Base-by-base conservation (phyloP, 2,329 filamentous ascomycete species). In the Diplocarpon rosae region DNA sequence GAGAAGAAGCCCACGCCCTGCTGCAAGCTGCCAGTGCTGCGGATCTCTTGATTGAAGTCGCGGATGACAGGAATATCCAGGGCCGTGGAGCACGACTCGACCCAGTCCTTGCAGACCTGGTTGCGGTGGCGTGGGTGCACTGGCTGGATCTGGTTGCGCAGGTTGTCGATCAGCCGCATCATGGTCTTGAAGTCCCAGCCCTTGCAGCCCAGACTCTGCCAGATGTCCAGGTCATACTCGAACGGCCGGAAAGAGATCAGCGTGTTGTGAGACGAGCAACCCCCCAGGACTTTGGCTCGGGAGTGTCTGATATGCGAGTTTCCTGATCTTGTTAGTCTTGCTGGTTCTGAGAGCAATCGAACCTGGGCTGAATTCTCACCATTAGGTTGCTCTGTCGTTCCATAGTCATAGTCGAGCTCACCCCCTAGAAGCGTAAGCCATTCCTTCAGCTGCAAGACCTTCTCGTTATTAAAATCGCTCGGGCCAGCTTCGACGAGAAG, bases 261-360 rank as follows among this genome's bases (percentile, higher is more conserved):
- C 15, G 88, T 94, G 68, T 95, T 95, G 73, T 94, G 88, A 48
- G 84, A 90, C 36, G 87, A 93, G 72, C 88, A 95, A 54, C 88
- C 88, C 55, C 88, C 88, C 27, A 95, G 75, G 32, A 95, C 87
- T 71, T 94, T 94, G 52, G 88, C 88, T 51, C 88, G 82, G 12
- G 88, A 93, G 69, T 94, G 88, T 53, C 87, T 80, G 68, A 95
- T 94, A 68, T 87, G 76, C 45, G 85, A 92, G 71, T 95, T 95
- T 61, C 87, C 86, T 76, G 66, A 55, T 39, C 56, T 34, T 54
- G 53, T 39, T 34, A 20, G 7, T 24, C 20, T 16, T 32, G n/a
- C 16, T 2, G 5, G 28, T 16, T 7, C 12, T 36, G 33, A 1
- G 9, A n/a, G 14, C 2, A 31, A 34, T 36, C 15, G 31, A 29